These are phyloP conservation scores for Bolboschoenoplectus hybrid DNA, from an alignment of 202 grass and related monocot genomes.

Conservation along the genomic window DNA sequence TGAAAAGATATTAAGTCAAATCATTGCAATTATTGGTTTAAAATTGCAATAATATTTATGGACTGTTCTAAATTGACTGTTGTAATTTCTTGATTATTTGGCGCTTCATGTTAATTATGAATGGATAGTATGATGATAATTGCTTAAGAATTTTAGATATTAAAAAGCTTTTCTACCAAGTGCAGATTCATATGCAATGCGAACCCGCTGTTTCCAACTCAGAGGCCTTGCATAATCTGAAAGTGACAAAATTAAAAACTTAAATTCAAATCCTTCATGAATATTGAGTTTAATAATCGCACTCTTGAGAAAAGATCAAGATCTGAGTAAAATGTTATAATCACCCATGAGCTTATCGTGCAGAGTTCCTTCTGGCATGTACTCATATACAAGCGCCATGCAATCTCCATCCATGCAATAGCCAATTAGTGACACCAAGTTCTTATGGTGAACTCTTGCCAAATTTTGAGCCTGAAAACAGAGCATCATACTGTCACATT, in stretches of 20 bases:
- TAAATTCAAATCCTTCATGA: background rate
- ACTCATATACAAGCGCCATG: conserved; percentile 56
- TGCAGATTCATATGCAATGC: conserved; percentile 48
- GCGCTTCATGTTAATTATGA: background rate
- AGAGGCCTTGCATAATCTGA: background rate
- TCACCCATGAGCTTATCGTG: conserved; percentile 46
- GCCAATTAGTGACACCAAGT: conserved; percentile 46
- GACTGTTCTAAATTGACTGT: no score
- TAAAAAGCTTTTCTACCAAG: conserved; percentile 27
- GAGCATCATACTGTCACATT: background rate
- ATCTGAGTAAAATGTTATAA: background rate
- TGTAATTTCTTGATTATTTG: no score
- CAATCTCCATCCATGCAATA: conserved; percentile 47
- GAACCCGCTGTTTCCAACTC: conserved; percentile 42
- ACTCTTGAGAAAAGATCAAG: background rate
- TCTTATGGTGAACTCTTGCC: conserved; percentile 46
- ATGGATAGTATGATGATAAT: background rate
- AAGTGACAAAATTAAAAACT: background rate
- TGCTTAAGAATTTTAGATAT: background rate
- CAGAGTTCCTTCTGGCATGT: conserved; percentile 52
- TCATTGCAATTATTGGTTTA: background rate
- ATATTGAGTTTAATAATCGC: no score
- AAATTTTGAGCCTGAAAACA: conserved; percentile 48
- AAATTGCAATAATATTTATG: background rate
- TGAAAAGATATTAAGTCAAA: background rate